phyloP scores from a whole-genome alignment of 2,329 filamentous ascomycete species.

The Sporothrix schenckii region DNA sequence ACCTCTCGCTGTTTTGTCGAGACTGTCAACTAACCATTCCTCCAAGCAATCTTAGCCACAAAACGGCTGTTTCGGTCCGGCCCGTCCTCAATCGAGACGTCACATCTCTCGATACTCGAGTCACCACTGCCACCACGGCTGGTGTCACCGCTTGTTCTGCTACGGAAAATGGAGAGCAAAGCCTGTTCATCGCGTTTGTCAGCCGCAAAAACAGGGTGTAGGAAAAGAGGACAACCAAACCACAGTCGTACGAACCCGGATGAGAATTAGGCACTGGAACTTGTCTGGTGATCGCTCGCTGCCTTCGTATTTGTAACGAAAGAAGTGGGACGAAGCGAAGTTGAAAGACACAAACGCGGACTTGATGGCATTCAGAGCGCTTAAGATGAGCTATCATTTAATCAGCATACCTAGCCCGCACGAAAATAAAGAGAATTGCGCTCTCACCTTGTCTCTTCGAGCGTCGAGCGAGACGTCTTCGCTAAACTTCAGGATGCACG shows the following conservation, averaged over 20 bases:
- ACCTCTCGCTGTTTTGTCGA: neutral
- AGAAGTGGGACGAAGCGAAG: conserved; percentile 69
- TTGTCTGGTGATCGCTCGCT: conserved; percentile 55
- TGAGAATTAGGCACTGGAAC: conserved; percentile 77
- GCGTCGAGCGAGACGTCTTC: conserved; percentile 78
- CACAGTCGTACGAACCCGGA: conserved; percentile 54
- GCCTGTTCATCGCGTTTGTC: conserved; percentile 49
- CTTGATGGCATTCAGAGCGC: conserved; percentile 77
- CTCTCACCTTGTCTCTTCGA: conserved; percentile 63
- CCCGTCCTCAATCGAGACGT: conserved; percentile 73
- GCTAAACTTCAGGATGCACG: conserved; percentile 77
- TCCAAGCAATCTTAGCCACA: conserved; percentile 71
- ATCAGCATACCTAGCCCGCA: neutral
- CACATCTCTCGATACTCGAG: conserved; percentile 71
- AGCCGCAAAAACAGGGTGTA: neutral
- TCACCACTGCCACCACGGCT: conserved; percentile 64
- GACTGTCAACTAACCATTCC: conserved; percentile 59
- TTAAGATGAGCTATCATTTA: conserved; percentile 64
- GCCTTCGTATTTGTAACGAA: conserved; percentile 68
- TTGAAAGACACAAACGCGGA: conserved; percentile 76
- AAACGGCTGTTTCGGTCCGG: conserved; percentile 72
- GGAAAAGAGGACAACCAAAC: too few species aligned
- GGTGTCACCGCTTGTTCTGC: conserved; percentile 61
- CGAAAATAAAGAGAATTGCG: conserved; percentile 19
- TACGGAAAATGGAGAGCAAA: conserved; percentile 74